phyloP scores from a whole-genome alignment of 208 protist genomes.

The Vickermania ingenoplastis region DNA sequence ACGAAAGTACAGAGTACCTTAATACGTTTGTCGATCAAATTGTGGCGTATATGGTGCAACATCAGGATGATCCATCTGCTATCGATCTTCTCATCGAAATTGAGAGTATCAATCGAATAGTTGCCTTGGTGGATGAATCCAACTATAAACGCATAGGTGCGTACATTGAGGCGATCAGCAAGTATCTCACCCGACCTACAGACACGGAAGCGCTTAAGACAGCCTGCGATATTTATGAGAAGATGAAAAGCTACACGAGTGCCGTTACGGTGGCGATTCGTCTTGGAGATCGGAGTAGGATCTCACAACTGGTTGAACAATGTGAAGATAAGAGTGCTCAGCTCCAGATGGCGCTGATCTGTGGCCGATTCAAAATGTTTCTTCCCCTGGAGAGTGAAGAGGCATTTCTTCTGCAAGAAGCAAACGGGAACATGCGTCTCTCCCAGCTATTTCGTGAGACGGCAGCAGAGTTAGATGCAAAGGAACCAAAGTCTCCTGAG shows the following conservation, averaged over 20 bases:
- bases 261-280: slow-evolving; percentile 86
- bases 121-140: slow-evolving; percentile 84
- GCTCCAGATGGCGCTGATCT: slow-evolving; percentile 92
- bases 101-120: slow-evolving; percentile 86
- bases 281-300: slow-evolving; percentile 69
- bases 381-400: slow-evolving; percentile 82
- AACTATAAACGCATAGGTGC: slow-evolving; percentile 94
- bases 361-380: slow-evolving; percentile 84
- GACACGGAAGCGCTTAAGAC: slow-evolving; percentile 86
- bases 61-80: slow-evolving; percentile 96
- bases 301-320: slow-evolving; percentile 71
- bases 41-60: slow-evolving; percentile 92
- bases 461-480: slow-evolving; percentile 92
- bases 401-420: slow-evolving; percentile 64
- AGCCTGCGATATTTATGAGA: slow-evolving; percentile 90
- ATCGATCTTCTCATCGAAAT: slow-evolving; percentile 98
- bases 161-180: slow-evolving; percentile 91
- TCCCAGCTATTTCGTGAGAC: slow-evolving; percentile 92
- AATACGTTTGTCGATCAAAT: slow-evolving; percentile 89
- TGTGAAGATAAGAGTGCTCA: slow-evolving; percentile 49
- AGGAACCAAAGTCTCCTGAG: slow-evolving; percentile 95
- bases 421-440: slow-evolving; percentile 94
- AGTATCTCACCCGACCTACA: slow-evolving; percentile 93
- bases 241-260: slow-evolving; percentile 85
- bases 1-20: slow-evolving; percentile 74